Conservation (phyloP, 257 asterid genomes). For the Salvia rosmarinus region DNA sequence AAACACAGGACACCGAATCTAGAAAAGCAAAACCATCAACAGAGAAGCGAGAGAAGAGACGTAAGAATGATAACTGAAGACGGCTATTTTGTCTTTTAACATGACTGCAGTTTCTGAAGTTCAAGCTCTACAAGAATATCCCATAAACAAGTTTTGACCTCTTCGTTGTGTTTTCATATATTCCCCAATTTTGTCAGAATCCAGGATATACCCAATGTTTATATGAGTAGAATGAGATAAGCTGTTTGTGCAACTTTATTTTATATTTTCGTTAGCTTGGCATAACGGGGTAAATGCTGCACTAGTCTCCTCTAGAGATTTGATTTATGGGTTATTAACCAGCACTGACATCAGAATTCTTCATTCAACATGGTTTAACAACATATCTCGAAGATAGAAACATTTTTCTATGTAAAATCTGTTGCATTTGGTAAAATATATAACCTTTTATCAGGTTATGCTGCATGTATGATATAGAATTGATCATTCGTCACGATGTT, state of each 20-base stretch:
- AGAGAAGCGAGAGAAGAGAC: conserved; percentile 51
- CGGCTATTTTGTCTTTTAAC: conserved; percentile 7
- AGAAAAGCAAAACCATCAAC: conserved; percentile 34
- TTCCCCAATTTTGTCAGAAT: conserved; percentile 32
- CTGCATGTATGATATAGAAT: too few relatives aligned
- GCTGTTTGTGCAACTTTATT: neutral
- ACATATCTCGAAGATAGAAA: too few relatives aligned
- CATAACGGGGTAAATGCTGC: neutral
- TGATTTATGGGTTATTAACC: neutral
- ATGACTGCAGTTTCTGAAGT: conserved; percentile 27
- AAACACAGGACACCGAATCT: conserved; percentile 37
- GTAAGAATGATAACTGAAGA: conserved; percentile 45
- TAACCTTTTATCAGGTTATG: too few relatives aligned
- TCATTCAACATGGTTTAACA: neutral
- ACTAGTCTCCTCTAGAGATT: neutral
- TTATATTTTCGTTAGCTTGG: neutral
- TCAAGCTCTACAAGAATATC: neutral
- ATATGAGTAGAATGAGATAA: conserved; percentile 10
- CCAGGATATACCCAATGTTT: neutral
- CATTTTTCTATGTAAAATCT: too few relatives aligned
- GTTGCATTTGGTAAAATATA: too few relatives aligned
- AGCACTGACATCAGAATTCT: neutral
- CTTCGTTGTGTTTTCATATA: conserved; percentile 15
- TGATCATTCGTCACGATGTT: too few relatives aligned
- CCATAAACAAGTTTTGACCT: conserved; percentile 17